Evolutionary conservation across 1,284 basidiomycete genomes (phyloP), one percentile per base, ranked within the genome.

Genomic region (Pyrrhoderma noxium): DNA sequence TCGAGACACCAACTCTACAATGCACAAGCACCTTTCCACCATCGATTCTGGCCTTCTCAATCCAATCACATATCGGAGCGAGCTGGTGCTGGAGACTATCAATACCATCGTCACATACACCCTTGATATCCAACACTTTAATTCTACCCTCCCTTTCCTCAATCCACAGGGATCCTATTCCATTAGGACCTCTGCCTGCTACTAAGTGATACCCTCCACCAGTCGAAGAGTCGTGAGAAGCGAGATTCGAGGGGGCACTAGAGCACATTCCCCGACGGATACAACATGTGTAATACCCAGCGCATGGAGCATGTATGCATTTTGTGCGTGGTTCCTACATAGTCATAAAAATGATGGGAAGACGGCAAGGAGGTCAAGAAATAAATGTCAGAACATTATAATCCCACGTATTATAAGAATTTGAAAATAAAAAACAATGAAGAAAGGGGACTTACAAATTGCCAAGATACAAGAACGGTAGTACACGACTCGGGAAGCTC

Each of bases 261-360:
- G 77, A 8, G 90, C 92, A 56, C 89, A 90, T 71, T 98, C 95
- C 47, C 95, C 95, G 3, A 98, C 93, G 3, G 91, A 94, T 31
- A 99, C 94, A 57, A 99, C 93, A 63, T 98, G 94, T 1, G 93
- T 95, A 62, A 99, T 96, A 40, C 92, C 92, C n/a, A 99, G 77
- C 2, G 91, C 87, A 59, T 92, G 87, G 3, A 98, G 81, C 93
- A 99, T 96, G 61, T 89, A 87, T 40, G 85, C 93, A 64, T 99
- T 99, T 42, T 86, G 77, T 0, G 95, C 95, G 59, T 98, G 95
- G 62, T 91, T 90, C 61, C 88, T 90, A 46, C 51, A 16, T 50
- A 38, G 43, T 39, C 37, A 49, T n/a, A n/a, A n/a, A n/a, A n/a
- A n/a, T 31, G 7, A 31, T 31, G 5, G 27, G 7, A 31, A 31